Percentiles rank a stretch among this genome's conserved stretches.
Conservation (phyloP, 2,329 filamentous ascomycete species). For the Apiospora malaysiana region DNA sequence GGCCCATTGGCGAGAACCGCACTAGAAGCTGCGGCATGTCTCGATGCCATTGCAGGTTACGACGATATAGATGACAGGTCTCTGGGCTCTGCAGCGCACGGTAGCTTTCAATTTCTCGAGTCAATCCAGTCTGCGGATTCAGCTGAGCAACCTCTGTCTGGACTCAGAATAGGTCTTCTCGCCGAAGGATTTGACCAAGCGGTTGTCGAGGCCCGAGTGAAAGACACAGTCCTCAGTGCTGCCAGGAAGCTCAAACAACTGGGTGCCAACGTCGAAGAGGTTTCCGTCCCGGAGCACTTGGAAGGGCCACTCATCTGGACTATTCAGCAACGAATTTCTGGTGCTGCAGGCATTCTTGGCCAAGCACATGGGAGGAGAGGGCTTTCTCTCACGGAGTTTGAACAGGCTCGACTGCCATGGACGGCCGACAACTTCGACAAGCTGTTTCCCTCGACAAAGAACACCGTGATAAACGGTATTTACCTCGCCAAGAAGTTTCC, state of each 20-base stretch:
- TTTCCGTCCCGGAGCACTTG: conserved; percentile 55
- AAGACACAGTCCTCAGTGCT: conserved; percentile 48
- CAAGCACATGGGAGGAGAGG: conserved; percentile 53
- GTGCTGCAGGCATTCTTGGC: conserved; percentile 48
- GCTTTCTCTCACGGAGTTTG: conserved; percentile 56
- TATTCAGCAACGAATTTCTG: conserved; percentile 51
- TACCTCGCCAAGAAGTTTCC: conserved; percentile 53
- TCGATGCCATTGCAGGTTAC: conserved; percentile 53
- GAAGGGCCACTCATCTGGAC: conserved; percentile 59
- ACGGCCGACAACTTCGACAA: conserved; percentile 55
- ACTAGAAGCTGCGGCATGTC: conserved; percentile 46
- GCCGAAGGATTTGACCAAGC: conserved; percentile 50
- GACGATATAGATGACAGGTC: conserved; percentile 55
- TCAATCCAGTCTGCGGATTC: conserved; percentile 26
- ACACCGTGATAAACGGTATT: conserved; percentile 58
- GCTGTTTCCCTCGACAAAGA: conserved; percentile 59
- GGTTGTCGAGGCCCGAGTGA: conserved; percentile 47
- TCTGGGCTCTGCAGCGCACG: conserved; percentile 39
- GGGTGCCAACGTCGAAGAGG: conserved; percentile 55
- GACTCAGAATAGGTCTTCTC: conserved; percentile 49
- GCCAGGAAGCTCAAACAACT: conserved; percentile 47
- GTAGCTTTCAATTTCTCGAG: conserved; percentile 35
- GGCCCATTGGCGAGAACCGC: conserved; percentile 51
- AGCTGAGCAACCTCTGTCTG: conserved; percentile 32
- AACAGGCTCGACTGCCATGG: conserved; percentile 53